phyloP scores from a whole-genome alignment of 176 grass and related monocot genomes.

The Puccinellia tenuiflora region DNA sequence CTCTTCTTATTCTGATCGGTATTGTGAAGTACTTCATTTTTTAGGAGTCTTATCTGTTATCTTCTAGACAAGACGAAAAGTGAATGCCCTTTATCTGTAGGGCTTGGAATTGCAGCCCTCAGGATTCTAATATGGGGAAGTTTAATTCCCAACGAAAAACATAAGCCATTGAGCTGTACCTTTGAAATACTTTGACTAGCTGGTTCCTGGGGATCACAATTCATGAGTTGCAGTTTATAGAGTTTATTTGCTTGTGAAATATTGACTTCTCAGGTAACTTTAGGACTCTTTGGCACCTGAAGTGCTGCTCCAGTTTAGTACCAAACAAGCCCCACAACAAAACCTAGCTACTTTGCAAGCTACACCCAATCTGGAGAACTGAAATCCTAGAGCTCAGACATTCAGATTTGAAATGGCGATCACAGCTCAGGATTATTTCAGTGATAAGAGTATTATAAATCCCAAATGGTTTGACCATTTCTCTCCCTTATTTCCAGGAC shows the following conservation, averaged over 20 bases:
- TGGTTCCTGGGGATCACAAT: background rate
- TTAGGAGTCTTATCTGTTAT: background rate
- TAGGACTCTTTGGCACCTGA: background rate
- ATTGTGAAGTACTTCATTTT: background rate
- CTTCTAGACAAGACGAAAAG: background rate
- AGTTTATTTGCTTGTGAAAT: background rate
- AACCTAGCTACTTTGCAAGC: background rate
- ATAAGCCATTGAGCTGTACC: background rate
- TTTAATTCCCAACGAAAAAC: background rate
- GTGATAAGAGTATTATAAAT: background rate
- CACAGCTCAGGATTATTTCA: background rate
- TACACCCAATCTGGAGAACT: background rate
- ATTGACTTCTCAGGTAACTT: background rate
- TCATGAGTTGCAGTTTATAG: background rate
- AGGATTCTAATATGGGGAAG: background rate
- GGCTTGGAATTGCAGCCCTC: background rate
- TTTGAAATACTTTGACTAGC: background rate
- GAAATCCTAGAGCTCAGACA: background rate
- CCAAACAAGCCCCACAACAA: background rate
- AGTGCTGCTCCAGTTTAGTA: background rate
- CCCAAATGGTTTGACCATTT: background rate
- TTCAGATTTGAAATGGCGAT: slow-evolving; percentile 6
- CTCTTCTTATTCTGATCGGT: background rate
- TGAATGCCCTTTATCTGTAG: background rate
- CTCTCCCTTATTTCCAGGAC: background rate